Conservation (phyloP, 2,329 filamentous ascomycete species). For the Ramularia endophylla region DNA sequence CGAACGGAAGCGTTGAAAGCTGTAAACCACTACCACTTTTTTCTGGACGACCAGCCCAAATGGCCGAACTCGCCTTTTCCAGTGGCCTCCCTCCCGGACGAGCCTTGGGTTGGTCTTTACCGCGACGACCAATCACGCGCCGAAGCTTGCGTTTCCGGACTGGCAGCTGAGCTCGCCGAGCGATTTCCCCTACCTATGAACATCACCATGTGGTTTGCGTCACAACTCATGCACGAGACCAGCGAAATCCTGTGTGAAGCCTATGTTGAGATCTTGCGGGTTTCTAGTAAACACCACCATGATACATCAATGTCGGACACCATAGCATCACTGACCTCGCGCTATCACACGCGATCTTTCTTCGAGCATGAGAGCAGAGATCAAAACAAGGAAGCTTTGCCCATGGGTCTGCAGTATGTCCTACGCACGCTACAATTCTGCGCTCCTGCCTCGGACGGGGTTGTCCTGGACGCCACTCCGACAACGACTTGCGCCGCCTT, state of each 20-base stretch:
- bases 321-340: conserved; percentile 13
- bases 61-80: conserved; percentile 25
- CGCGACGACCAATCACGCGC: conserved; percentile 29
- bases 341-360: conserved; percentile 17
- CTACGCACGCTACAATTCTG: conserved; percentile 11
- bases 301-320: conserved; percentile 10
- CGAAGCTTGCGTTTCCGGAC: conserved; percentile 39
- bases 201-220: conserved; percentile 39
- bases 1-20: conserved; percentile 54
- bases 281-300: conserved; percentile 6
- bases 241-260: conserved; percentile 33
- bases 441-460: conserved; percentile 12
- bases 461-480: conserved; percentile 12
- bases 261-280: conserved; percentile 27
- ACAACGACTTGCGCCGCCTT: conserved; percentile 15
- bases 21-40: conserved; percentile 55
- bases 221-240: conserved; percentile 28
- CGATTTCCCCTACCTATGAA: conserved; percentile 33
- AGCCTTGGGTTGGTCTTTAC: conserved; percentile 31
- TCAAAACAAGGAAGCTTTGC: conserved; percentile 6
- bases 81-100: conserved; percentile 23
- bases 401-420: conserved; percentile 13
- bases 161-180: conserved; percentile 35
- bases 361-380: conserved; percentile 12
- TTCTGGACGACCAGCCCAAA: conserved; percentile 30